Percentiles rank a stretch among this genome's conserved stretches.
phyloP scores from a whole-genome alignment of 176 grass and related monocot species.

The Miscanthus lutarioriparius region DNA sequence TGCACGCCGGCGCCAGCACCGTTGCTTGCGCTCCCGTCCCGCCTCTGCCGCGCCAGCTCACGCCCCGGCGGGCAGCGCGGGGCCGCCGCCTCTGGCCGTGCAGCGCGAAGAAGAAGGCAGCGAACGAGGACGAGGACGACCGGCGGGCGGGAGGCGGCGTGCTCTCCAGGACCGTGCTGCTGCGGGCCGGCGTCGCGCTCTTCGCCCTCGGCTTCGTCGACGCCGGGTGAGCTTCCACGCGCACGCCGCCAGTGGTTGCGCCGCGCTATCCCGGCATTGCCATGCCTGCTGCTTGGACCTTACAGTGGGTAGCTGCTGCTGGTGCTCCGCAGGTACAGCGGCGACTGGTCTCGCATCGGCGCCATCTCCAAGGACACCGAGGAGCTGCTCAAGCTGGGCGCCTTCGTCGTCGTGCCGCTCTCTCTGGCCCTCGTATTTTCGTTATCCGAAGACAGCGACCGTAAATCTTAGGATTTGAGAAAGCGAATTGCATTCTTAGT shows the following conservation, averaged over 20 bases:
- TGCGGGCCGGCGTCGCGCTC: constrained; percentile 53
- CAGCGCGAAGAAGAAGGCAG: constrained; percentile 27
- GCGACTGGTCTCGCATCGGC: constrained; percentile 87
- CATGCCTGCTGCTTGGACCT: neutral
- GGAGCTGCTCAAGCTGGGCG: constrained; percentile 64
- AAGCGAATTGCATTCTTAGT: too few species aligned
- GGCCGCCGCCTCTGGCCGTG: neutral
- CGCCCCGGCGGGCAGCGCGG: neutral
- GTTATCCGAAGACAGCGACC: constrained; percentile 29
- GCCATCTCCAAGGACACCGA: constrained; percentile 81
- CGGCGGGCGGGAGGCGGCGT: neutral
- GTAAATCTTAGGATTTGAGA: neutral
- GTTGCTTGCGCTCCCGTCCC: neutral
- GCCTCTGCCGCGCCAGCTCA: neutral
- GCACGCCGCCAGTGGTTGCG: too few species aligned
- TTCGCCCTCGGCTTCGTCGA: constrained; percentile 88
- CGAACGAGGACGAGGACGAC: neutral
- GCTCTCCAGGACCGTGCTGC: constrained; percentile 39
- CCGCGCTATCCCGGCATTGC: neutral
- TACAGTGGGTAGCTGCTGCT: neutral
- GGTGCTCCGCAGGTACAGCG: constrained; percentile 64
- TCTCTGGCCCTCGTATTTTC: constrained; percentile 51
- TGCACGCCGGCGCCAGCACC: constrained; percentile 1
- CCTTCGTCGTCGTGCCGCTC: constrained; percentile 66
- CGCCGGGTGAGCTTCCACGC: constrained; percentile 57